Percentiles rank a stretch among this genome's conserved stretches.
phyloP scores from a whole-genome alignment of 1,284 basidiomycete genomes.

The Leccinum pallidistipes region DNA sequence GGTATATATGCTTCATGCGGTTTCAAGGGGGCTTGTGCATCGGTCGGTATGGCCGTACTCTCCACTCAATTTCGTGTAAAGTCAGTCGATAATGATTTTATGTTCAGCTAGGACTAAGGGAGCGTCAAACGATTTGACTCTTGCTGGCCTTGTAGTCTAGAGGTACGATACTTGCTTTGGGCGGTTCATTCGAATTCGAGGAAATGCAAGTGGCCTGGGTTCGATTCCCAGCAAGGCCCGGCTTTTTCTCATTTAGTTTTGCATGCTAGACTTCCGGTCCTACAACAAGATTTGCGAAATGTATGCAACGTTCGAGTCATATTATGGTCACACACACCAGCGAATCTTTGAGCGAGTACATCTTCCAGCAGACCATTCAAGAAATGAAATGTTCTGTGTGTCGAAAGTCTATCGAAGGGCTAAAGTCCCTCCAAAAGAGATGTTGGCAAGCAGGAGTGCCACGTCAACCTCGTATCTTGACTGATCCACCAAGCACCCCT shows the following conservation, averaged over 20 bases:
- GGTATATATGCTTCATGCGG: neutral
- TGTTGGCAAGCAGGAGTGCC: neutral
- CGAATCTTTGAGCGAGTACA: neutral
- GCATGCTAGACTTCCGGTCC: neutral
- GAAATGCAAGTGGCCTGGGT: conserved; percentile 46
- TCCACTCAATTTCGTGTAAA: neutral
- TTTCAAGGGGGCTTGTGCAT: neutral
- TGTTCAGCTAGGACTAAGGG: neutral
- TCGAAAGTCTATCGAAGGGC: neutral
- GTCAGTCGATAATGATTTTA: neutral
- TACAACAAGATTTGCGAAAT: neutral
- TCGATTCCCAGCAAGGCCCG: conserved; percentile 42
- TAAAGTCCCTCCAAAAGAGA: neutral
- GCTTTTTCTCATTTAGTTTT: neutral
- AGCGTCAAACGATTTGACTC: no score
- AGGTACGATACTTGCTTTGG: conserved; percentile 33
- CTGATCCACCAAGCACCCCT: neutral
- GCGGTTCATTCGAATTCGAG: conserved; percentile 5
- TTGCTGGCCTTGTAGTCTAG: conserved; percentile 25
- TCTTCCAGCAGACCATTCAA: neutral
- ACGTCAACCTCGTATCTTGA: neutral
- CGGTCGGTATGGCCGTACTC: neutral
- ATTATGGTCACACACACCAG: neutral
- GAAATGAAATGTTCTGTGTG: neutral
- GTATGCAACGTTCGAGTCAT: neutral